Base-by-base conservation (phyloP, 352 stramenopile genomes). In the Phytophthora palmivora region DNA sequence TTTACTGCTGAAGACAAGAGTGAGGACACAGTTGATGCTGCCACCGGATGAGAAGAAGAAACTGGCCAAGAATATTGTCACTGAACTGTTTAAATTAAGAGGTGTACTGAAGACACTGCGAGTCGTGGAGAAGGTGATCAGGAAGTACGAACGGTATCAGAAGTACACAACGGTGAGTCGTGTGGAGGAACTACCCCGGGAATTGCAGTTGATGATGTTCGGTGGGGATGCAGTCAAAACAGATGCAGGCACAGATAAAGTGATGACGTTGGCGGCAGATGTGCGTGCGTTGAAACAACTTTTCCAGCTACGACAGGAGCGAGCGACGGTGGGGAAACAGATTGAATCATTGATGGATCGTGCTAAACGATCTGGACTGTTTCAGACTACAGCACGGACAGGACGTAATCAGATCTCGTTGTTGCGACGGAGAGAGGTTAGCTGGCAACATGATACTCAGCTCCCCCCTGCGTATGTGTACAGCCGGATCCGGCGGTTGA, bases 201-300 rank as follows among this genome's bases (percentile, higher is more conserved):
- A 88, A 11, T 56, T 92, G 14, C 82, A 77, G 8, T 16, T 70
- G 11, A 70, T 82, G 42, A 43, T 91, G 45, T 18, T 68, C 24
- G 61, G 32, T 38, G 36, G 21, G 39, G 42, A 47, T 38, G 14
- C 44, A 42, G n/a, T 36, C 36, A 59, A 49, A 36, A 48, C 48
- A 4, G 61, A 67, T 4, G n/a, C 46, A 7, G 51, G 45, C 4
- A 52, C 49, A 1, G 74, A 79, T 3, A 86, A 79, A 24, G 65
- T 84, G 11, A 78, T 70, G 44, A 72, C 73, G 8, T 48, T 94
- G 21, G 86, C 86, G 6, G 84, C 86, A 0, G 86, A 94, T 45
- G 80, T 91, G 3, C 84, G 86, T 37, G 86, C 86, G 2, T 48
- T 94, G 39, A 84, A 80, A 36, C 86, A 94, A 50, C 62, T 94